Percentiles rank a stretch among this genome's conserved stretches.
These are phyloP conservation scores for Hordeum vulgare DNA, from an alignment of 176 grass and related monocot genomes.

Conservation along the genomic window MorexV3_pseudomolecules_assembly NC_058521.1:439958420-439958919, in stretches of 20 bases:
- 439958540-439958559: background rate
- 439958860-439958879: background rate
- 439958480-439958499: background rate
- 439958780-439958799: background rate
- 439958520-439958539: slow-evolving; percentile 11
- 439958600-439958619: slow-evolving; percentile 7
- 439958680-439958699: background rate
- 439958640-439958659: background rate
- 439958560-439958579: background rate
- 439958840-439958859: background rate
- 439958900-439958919: too few relatives aligned
- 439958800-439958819: background rate
- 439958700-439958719: background rate
- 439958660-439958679: background rate
- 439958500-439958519: background rate
- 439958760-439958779: background rate
- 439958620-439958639: background rate
- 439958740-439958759: background rate
- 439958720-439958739: background rate
- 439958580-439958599: too few relatives aligned
- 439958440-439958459: background rate
- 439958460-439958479: background rate
- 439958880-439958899: background rate
- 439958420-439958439: background rate
- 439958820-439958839: background rate